Base-by-base conservation (phyloP, 345 rosid species). In the Orychophragmus violaceus region DNA sequence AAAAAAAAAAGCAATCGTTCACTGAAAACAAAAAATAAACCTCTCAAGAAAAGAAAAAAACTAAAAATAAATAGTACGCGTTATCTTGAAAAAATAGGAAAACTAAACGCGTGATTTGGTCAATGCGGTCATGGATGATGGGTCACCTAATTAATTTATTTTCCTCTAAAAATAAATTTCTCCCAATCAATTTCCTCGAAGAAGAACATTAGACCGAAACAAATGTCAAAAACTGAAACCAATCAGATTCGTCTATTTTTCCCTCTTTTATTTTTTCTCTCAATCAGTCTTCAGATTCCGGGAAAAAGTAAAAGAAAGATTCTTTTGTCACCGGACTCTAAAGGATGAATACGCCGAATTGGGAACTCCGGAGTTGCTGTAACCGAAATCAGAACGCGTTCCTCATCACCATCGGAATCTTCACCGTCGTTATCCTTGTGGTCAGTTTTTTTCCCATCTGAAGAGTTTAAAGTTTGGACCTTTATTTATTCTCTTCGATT, bases 301-400 rank as follows among this genome's bases (percentile, higher is more conserved):
- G 24, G 23, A 7, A 29, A 30, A 37, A 19, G 12, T 28, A 8
- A 49, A 8, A 61, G 54, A 55, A 36, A 59, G 45, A 29, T 52
- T 60, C 57, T 42, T 45, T 49, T 49, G 32, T 19, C 27, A 49
- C 60, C 65, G 76, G 67, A 41, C n/a, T n/a, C n/a, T n/a, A n/a
- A n/a, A n/a, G n/a, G 63, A 74, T 74, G 77, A 46, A 22, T 44
- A 70, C 82, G 78, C 82, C 89, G 28, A 80, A 94, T 61, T 90
- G 99, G 99, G 99, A 85, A 78, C 91, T 94, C 36, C 83, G 72
- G 59, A 69, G 75, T 62, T 94, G 99, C 71, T 94, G 99, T 80
- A 71, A 84, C 65, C 77, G 80, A 18, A 83, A 87, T 74, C 99
- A 94, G 69, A 77, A 71, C 68, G 18, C 71, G 35, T 94, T 84